Evolutionary conservation across 176 grass and related monocot species (phyloP).

Genomic region (Chrysopogon serrulatus): DNA sequence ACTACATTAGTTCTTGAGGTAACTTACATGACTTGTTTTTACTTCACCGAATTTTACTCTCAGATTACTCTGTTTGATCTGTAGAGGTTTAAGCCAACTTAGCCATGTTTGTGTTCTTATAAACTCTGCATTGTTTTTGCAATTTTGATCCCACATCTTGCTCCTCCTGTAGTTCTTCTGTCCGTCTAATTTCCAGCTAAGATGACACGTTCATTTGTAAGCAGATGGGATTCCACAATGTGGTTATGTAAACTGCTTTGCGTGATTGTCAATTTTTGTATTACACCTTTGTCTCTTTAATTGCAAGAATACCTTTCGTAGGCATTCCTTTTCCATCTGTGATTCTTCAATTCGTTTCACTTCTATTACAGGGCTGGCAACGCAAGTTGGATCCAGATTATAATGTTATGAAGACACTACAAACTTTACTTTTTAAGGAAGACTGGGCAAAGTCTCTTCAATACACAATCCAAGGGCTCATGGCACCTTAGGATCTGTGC

Average conservation of each 20-base stretch:
- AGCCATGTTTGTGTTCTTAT: neutral
- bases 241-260: neutral
- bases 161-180: neutral
- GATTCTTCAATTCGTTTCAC: neutral
- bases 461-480: constrained; percentile 94
- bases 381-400: constrained; percentile 96
- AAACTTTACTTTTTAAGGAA: constrained; percentile 80
- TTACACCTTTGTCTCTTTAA: neutral
- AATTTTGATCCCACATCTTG: neutral
- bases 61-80: neutral
- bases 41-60: neutral
- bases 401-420: constrained; percentile 93
- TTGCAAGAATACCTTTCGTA: neutral
- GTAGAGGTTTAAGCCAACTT: neutral
- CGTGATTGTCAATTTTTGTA: neutral
- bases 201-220: neutral
- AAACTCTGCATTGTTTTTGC: neutral
- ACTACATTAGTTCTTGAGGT: constrained; percentile 99
- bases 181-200: constrained; percentile 9
- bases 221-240: neutral
- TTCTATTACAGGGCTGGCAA: constrained; percentile 80
- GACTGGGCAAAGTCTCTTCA: constrained; percentile 89
- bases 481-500: constrained; percentile 46
- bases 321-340: neutral
- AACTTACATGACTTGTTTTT: constrained; percentile 18